Evolutionary conservation across 1,284 basidiomycete genomes (phyloP).

Genomic region (Austroboletus niveus): DNA sequence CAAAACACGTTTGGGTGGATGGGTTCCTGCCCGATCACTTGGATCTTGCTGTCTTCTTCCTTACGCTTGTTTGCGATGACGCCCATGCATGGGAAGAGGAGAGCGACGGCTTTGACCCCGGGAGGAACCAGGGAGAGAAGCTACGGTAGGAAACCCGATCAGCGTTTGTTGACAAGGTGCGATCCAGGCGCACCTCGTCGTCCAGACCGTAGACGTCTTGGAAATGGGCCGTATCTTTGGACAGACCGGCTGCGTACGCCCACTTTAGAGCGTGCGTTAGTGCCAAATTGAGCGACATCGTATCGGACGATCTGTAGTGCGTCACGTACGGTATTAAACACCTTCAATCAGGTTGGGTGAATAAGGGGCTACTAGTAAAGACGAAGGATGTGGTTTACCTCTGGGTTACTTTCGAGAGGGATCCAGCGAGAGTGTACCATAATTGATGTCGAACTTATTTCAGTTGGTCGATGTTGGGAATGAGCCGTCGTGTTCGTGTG

Average conservation of each 20-base stretch:
- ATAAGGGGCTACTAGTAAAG: constrained; percentile 2
- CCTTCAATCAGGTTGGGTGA: constrained; percentile 32
- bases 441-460: not conserved
- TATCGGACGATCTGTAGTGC: not conserved
- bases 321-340: constrained; percentile 48
- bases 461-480: too few relatives aligned
- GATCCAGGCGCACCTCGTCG: constrained; percentile 47
- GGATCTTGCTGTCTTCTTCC: constrained; percentile 56
- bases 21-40: constrained; percentile 45
- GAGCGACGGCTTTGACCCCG: constrained; percentile 77
- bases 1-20: constrained; percentile 66
- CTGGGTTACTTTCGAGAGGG: constrained; percentile 75
- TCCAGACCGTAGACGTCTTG: constrained; percentile 84
- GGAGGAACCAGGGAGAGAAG: constrained; percentile 65
- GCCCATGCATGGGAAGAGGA: constrained; percentile 76
- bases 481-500: too few relatives aligned
- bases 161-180: not conserved
- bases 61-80: constrained; percentile 49
- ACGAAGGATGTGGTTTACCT: constrained; percentile 41
- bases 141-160: constrained; percentile 33
- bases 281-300: not conserved
- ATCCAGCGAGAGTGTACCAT: constrained; percentile 52
- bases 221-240: constrained; percentile 58
- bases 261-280: constrained; percentile 48
- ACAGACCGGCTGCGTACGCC: constrained; percentile 73